Evolutionary conservation across 2,329 filamentous ascomycete genomes (phyloP).

Genomic region (Fusarium ramigenum): DNA sequence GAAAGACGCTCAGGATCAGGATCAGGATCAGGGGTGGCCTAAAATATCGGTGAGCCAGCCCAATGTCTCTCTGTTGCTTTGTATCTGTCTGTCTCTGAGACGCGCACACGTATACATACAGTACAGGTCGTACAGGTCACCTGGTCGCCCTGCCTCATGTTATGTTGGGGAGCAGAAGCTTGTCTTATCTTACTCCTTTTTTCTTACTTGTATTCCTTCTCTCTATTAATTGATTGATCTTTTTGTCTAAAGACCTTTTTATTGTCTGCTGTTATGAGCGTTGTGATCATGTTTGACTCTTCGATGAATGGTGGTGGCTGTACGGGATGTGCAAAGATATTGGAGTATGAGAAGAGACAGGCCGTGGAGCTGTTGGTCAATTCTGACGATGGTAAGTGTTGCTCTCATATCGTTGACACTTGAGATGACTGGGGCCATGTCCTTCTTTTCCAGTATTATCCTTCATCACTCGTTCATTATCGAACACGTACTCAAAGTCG

Average conservation of each 20-base stretch:
- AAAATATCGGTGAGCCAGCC: slow-evolving; percentile 33
- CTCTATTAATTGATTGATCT: neutral
- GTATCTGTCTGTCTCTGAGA: neutral
- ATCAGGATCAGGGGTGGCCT: slow-evolving; percentile 1
- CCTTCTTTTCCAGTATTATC: neutral
- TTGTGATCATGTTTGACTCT: slow-evolving; percentile 9
- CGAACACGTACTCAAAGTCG: too few relatives aligned
- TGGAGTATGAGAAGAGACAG: slow-evolving; percentile 27
- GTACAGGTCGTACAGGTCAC: slow-evolving; percentile 6
- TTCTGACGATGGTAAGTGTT: slow-evolving; percentile 14
- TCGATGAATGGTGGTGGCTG: slow-evolving; percentile 16
- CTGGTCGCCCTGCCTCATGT: neutral
- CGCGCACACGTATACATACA: slow-evolving; percentile 2
- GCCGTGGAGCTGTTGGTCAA: neutral
- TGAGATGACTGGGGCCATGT: neutral
- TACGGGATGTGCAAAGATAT: slow-evolving; percentile 40
- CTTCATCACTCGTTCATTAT: neutral
- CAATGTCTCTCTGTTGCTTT: slow-evolving; percentile 1
- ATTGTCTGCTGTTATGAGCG: neutral
- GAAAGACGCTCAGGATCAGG: neutral
- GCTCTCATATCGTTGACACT: neutral
- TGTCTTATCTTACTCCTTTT: neutral
- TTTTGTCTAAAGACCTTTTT: neutral
- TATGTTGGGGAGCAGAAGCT: neutral
- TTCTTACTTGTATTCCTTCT: neutral